A percentile compares a stretch with the other conserved stretches of the same genome.
phyloP scores from a whole-genome alignment of 176 grass and related monocot species.

The Cenchrus purpureus region DNA sequence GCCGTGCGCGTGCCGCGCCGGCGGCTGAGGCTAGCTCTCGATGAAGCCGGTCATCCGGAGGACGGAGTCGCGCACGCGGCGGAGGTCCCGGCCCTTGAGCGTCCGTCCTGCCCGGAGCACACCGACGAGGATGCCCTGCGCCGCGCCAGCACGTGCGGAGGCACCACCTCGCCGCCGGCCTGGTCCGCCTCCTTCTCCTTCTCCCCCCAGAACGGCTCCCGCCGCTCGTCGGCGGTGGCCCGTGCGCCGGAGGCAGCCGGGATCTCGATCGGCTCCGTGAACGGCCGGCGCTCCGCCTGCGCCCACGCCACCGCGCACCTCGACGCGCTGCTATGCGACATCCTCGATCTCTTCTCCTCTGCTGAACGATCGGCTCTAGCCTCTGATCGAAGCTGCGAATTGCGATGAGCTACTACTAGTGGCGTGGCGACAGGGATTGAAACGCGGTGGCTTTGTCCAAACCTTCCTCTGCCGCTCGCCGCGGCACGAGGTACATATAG shows the following conservation, averaged over 20 bases:
- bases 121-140: slow-evolving; percentile 45
- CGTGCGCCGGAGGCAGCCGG: slow-evolving; percentile 12
- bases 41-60: slow-evolving; percentile 85
- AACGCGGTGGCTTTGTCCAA: background rate
- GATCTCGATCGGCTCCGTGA: slow-evolving; percentile 51
- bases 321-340: slow-evolving; percentile 32
- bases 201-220: background rate
- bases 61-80: slow-evolving; percentile 61
- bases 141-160: slow-evolving; percentile 68
- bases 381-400: background rate
- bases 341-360: background rate
- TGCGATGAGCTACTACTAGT: background rate
- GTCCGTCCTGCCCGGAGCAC: slow-evolving; percentile 65
- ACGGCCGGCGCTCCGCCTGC: slow-evolving; percentile 26
- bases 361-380: background rate
- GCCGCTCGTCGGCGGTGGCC: background rate
- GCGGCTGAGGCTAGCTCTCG: slow-evolving; percentile 36
- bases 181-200: background rate
- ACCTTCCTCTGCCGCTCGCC: slow-evolving; percentile 6
- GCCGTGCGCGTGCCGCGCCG: background rate
- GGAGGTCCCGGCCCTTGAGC: slow-evolving; percentile 76
- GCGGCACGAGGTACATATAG: slow-evolving; percentile 27
- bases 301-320: slow-evolving; percentile 11
- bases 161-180: slow-evolving; percentile 38
- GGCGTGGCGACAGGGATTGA: background rate